phyloP scores from a whole-genome alignment of 2,329 filamentous ascomycete genomes.

The Escovopsis weberi region DNA sequence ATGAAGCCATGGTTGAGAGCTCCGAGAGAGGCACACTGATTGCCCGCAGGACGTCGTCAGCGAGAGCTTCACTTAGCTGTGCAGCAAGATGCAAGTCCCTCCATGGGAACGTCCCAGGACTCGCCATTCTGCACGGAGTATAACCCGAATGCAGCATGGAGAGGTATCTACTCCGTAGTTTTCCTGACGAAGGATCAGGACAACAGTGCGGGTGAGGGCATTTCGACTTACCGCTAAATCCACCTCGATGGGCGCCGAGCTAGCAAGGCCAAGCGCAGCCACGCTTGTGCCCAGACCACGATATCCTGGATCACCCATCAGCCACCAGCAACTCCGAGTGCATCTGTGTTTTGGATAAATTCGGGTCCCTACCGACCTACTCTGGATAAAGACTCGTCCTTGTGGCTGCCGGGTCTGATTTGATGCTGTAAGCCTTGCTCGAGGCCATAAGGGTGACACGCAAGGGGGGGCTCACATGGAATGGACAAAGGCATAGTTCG shows the following conservation, averaged over 20 bases:
- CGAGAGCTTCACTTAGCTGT: too few relatives aligned
- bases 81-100: too few relatives aligned
- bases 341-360: conserved; percentile 3
- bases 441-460: background rate
- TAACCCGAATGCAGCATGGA: background rate
- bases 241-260: conserved; percentile 42
- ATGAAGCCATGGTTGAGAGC: conserved; percentile 57
- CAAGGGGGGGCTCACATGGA: conserved; percentile 47
- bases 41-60: too few relatives aligned
- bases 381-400: conserved; percentile 14
- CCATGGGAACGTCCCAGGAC: background rate
- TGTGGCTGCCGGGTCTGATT: conserved; percentile 21
- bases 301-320: conserved; percentile 39
- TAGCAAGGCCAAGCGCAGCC: conserved; percentile 44
- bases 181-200: too few relatives aligned
- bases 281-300: conserved; percentile 59
- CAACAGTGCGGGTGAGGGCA: too few relatives aligned
- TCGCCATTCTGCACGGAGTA: conserved; percentile 2
- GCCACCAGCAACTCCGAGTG: conserved; percentile 5
- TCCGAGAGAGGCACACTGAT: conserved; percentile 66
- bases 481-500: conserved; percentile 65
- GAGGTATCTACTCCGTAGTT: too few relatives aligned
- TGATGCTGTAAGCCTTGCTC: conserved; percentile 6
- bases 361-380: conserved; percentile 15
- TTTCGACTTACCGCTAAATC: conserved; percentile 49